These are phyloP conservation scores for Lentinus brumalis DNA, from an alignment of 768 basidiomycete genomes.

Conservation along the genomic window DNA sequence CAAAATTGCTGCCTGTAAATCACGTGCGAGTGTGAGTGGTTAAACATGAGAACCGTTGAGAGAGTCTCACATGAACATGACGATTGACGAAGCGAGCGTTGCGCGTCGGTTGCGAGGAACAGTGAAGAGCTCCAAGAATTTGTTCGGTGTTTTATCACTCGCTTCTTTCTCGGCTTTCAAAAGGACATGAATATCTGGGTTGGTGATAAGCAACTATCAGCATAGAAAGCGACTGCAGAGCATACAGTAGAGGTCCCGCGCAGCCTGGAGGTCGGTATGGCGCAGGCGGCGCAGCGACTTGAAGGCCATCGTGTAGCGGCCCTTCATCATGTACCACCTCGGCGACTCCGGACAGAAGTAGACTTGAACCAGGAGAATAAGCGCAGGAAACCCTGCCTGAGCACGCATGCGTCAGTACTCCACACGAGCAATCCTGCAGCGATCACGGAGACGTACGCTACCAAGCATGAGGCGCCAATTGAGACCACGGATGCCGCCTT, in stretches of 20 bases:
- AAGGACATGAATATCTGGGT: conserved; percentile 61
- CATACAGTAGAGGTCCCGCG: conserved; percentile 68
- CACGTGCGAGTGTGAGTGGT: neutral
- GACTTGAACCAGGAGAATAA: conserved; percentile 41
- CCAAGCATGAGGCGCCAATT: conserved; percentile 82
- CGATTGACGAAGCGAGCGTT: conserved; percentile 53
- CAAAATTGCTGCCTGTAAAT: conserved; percentile 62
- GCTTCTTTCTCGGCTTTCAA: conserved; percentile 65
- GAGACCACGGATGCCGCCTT: conserved; percentile 53
- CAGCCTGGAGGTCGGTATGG: conserved; percentile 69
- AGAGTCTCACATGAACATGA: conserved; percentile 44
- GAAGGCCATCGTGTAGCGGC: conserved; percentile 66
- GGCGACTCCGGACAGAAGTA: conserved; percentile 65
- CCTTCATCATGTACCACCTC: conserved; percentile 82
- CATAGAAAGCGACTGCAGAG: neutral
- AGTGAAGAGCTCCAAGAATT: conserved; percentile 67
- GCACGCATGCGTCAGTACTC: no score
- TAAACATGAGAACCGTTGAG: no score
- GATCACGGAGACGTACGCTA: conserved; percentile 53
- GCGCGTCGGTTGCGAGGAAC: conserved; percentile 74
- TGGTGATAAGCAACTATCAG: neutral
- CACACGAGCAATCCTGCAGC: no score
- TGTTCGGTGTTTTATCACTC: conserved; percentile 45
- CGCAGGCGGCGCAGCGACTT: conserved; percentile 61
- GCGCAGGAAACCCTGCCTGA: conserved; percentile 41